Percentiles rank a stretch among this genome's conserved stretches.
These are phyloP conservation scores for Eleusine indica DNA, from an alignment of 176 grass and related monocot genomes.

Conservation along the genomic window DNA sequence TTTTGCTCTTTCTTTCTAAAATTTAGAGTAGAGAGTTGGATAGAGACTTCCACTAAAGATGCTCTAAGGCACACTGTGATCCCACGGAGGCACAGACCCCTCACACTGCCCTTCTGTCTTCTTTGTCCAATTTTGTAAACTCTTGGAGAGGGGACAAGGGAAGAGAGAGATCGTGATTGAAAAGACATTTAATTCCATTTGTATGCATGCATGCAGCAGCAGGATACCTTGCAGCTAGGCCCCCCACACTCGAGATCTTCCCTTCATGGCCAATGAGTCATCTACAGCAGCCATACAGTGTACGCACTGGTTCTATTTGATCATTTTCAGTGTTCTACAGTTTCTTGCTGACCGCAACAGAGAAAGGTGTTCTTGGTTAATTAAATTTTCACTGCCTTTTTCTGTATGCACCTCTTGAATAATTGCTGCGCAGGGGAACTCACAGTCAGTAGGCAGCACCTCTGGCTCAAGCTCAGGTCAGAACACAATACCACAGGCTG, in stretches of 20 bases:
- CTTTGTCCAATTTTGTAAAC: slow-evolving; percentile 39
- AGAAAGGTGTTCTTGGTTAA: slow-evolving; percentile 56
- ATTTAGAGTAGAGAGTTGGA: too few relatives aligned
- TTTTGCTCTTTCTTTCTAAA: too few relatives aligned
- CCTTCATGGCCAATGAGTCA: slow-evolving; percentile 85
- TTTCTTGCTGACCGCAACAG: slow-evolving; percentile 43
- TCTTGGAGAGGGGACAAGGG: slow-evolving; percentile 7
- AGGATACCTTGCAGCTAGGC: slow-evolving; percentile 60
- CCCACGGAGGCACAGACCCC: slow-evolving; percentile 17
- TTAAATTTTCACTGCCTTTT: slow-evolving; percentile 47
- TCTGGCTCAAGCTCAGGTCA: slow-evolving; percentile 80
- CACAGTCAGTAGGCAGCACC: slow-evolving; percentile 76
- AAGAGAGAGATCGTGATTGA: slow-evolving; percentile 2
- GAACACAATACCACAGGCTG: slow-evolving; percentile 59
- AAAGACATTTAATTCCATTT: slow-evolving; percentile 61
- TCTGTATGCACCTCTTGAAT: slow-evolving; percentile 48
- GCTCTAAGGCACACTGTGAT: slow-evolving; percentile 53
- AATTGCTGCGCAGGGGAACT: slow-evolving; percentile 60
- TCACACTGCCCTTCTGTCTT: slow-evolving; percentile 5
- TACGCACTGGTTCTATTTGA: slow-evolving; percentile 54
- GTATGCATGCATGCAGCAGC: slow-evolving; percentile 55
- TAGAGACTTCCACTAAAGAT: too few relatives aligned
- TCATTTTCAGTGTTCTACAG: slow-evolving; percentile 44
- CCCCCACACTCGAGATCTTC: slow-evolving; percentile 83
- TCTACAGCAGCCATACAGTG: slow-evolving; percentile 68